Conservation (phyloP, 163 green algal species). For the Scenedesmus sp. region DNA sequence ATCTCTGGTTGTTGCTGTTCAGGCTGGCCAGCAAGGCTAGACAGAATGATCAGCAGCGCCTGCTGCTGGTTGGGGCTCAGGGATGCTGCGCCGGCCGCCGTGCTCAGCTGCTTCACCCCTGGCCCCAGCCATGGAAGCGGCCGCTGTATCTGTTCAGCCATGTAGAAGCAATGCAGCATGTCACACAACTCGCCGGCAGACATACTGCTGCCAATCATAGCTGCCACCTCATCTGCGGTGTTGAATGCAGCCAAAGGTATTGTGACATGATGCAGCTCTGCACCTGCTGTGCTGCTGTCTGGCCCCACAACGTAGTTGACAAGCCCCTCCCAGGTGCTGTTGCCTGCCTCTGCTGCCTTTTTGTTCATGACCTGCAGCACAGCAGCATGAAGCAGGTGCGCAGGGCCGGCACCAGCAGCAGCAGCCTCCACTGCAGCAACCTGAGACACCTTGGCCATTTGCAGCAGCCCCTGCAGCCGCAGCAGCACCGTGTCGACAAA, state of each 20-base stretch:
- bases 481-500: slow-evolving; percentile 27
- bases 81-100: not conserved
- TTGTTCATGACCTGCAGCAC: not conserved
- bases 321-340: slow-evolving; percentile 3
- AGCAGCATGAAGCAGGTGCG: slow-evolving; percentile 40
- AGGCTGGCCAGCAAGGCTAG: not conserved
- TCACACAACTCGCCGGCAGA: not conserved
- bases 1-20: not conserved
- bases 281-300: not conserved
- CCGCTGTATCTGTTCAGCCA: not conserved
- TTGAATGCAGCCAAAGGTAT: not conserved
- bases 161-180: slow-evolving; percentile 6
- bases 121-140: not conserved
- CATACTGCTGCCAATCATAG: not conserved
- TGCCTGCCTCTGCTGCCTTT: not conserved
- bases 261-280: not conserved
- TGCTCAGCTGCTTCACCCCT: not conserved
- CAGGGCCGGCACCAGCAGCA: slow-evolving; percentile 10
- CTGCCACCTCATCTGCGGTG: not conserved
- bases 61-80: slow-evolving; percentile 3
- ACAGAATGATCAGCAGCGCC: not conserved
- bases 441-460: slow-evolving; percentile 29
- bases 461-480: slow-evolving; percentile 15
- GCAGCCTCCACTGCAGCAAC: slow-evolving; percentile 26
- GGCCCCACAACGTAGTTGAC: not conserved